These are phyloP conservation scores for Globisporangium recalcitrans DNA, from an alignment of 352 stramenopile species.

Conservation along the genomic window DNA sequence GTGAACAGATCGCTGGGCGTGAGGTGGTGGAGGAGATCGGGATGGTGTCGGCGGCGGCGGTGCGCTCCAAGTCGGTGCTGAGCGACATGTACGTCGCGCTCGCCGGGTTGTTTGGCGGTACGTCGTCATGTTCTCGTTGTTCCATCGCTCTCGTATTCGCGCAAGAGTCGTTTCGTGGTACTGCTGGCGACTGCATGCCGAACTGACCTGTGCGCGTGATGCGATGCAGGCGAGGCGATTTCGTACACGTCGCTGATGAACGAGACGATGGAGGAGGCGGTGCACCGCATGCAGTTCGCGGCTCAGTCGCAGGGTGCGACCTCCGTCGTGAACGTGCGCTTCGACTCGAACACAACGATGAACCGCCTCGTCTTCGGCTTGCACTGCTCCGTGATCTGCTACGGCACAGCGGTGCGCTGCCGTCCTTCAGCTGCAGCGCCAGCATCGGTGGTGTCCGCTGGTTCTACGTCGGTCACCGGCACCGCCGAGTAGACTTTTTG, in stretches of 20 bases:
- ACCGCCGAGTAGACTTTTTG: constrained; percentile 2
- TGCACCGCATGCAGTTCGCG: constrained; percentile 72
- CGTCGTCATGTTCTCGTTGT: not conserved
- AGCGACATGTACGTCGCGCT: constrained; percentile 80
- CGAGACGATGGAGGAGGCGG: constrained; percentile 71
- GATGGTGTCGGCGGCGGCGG: constrained; percentile 64
- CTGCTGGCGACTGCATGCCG: not conserved
- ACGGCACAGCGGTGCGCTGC: constrained; percentile 71
- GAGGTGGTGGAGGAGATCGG: constrained; percentile 73
- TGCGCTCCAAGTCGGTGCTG: constrained; percentile 79
- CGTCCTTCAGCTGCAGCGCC: constrained; percentile 24
- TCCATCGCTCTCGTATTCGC: not conserved
- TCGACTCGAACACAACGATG: constrained; percentile 84
- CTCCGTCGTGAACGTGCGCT: constrained; percentile 71
- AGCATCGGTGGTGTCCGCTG: constrained; percentile 2
- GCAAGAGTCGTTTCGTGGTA: not conserved
- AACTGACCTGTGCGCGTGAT: not conserved
- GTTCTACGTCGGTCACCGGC: not conserved
- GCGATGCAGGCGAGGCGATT: constrained; percentile 41
- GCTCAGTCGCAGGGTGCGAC: constrained; percentile 71
- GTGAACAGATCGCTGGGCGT: constrained; percentile 59
- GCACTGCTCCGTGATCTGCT: constrained; percentile 77
- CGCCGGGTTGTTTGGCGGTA: constrained; percentile 58
- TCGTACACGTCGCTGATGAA: constrained; percentile 84
- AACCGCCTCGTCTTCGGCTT: constrained; percentile 81